A percentile compares a stretch with the other conserved stretches of the same genome.
Evolutionary conservation across 805 yeast species (phyloP).

Genomic region (Wickerhamomyces sydowiorum): DNA sequence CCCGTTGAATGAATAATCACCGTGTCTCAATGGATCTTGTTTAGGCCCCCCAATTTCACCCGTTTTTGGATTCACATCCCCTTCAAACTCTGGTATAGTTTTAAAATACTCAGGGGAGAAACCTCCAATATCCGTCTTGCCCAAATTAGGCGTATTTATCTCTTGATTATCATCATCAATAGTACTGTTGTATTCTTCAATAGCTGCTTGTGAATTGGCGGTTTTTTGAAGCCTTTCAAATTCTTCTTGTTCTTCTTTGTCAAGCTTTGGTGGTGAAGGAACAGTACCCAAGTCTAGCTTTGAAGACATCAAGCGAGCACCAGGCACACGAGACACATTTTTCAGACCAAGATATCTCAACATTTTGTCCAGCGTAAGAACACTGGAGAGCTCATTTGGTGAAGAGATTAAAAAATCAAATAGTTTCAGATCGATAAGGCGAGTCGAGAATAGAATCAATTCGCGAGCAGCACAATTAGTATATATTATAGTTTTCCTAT

Average conservation of each 20-base stretch:
- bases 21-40: conserved; percentile 89
- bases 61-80: conserved; percentile 85
- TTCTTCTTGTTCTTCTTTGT: conserved; percentile 81
- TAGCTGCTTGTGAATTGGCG: conserved; percentile 74
- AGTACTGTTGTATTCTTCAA: conserved; percentile 62
- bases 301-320: conserved; percentile 14
- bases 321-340: neutral
- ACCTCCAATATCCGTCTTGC: conserved; percentile 50
- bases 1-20: conserved; percentile 94
- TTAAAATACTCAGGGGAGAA: conserved; percentile 66
- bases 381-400: neutral
- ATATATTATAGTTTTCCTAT: too few species aligned
- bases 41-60: conserved; percentile 98
- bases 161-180: conserved; percentile 26
- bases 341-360: conserved; percentile 3
- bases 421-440: too few species aligned
- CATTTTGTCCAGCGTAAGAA: conserved; percentile 1
- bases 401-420: neutral
- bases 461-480: neutral
- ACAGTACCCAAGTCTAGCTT: conserved; percentile 17
- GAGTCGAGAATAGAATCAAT: too few species aligned
- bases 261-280: conserved; percentile 63
- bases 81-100: conserved; percentile 92
- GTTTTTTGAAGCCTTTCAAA: conserved; percentile 79
- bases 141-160: conserved; percentile 29